Base-by-base conservation (phyloP, 2,329 filamentous ascomycete species). In the Ophiocordyceps polyrhachis-furcata region DNA sequence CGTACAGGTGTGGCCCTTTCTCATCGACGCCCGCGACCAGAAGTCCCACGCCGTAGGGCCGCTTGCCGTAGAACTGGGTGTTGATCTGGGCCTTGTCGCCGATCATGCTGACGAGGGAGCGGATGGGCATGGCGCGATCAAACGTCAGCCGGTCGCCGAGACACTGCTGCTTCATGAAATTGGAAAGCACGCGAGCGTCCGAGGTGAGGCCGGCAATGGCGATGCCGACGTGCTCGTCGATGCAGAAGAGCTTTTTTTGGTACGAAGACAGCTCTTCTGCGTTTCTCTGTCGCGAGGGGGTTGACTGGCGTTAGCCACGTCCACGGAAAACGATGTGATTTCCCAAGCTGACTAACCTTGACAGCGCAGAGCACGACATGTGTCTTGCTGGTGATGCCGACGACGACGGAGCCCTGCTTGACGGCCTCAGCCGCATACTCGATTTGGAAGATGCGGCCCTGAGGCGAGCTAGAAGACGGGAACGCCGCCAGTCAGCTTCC, bases 121-220 rank as follows among this genome's bases (percentile, higher is more conserved):
- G 81, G 60, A 96, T 71, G 29, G 87, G 85, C 61, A 98, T 91
- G 53, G 88, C 79, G 53, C 91, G 88, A 66, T 85, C 89, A 70
- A 94, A 96, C 47, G 87, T 94, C 56, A 98, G 81, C 63, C 89
- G 87, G 57, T 91, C 89, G 58, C 85, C 83, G 58, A 98, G 85
- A 51, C 86, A 93, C 69, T 96, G 91, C 69, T 94, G 87, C 73
- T 95, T 96, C 89, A 98, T 96, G 73, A 95, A 98, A 77, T 98
- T 98, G 73, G 88, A 95, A 56, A 98, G 87, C 56, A 98, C 91
- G 59, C 91, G 91, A 60, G 89, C 91, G 66, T 98, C 91, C 47
- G 89, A 95, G 53, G 91, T 91, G 50, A 98, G 84, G 56, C 91
- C 91, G 53, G 91, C 91, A 57, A 98, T 93, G 57, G 89, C 87